phyloP scores from a whole-genome alignment of 495 filamentous ascomycete species.

The Podospora bellae-mahoneyi region DNA sequence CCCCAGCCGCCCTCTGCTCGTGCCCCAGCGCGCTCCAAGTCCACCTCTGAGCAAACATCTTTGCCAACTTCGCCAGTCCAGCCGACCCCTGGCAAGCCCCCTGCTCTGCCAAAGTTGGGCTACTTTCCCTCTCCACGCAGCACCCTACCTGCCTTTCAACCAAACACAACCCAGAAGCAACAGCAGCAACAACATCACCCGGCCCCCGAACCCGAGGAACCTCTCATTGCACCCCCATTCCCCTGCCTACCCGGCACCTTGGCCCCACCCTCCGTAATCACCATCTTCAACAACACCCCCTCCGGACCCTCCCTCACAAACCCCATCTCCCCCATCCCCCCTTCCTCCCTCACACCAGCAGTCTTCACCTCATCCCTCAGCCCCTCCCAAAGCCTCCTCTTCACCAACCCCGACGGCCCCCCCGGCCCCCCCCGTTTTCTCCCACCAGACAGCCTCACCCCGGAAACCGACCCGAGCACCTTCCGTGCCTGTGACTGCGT shows the following conservation, averaged over 20 bases:
- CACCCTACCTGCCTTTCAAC: background rate
- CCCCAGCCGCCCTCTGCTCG: background rate
- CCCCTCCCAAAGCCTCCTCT: background rate
- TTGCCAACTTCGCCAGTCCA: background rate
- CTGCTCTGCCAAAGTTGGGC: background rate
- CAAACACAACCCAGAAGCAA: background rate
- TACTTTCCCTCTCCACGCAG: background rate
- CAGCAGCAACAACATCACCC: background rate
- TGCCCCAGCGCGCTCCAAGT: background rate
- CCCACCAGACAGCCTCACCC: background rate
- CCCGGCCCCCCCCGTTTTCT: background rate
- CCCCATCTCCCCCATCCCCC: background rate
- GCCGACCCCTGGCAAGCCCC: too few species aligned
- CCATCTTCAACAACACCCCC: background rate
- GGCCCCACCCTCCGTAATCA: background rate
- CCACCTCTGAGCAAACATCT: background rate
- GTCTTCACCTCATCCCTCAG: background rate
- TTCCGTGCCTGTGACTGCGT: background rate
- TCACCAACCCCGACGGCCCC: background rate
- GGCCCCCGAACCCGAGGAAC: background rate
- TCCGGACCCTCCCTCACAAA: background rate
- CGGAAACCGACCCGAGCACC: background rate
- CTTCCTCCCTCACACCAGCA: background rate
- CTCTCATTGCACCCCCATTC: background rate
- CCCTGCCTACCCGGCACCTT: background rate